Evolutionary conservation across 257 asterid species (phyloP), one percentile per base, ranked within the genome.

Genomic region (Vinca minor): DNA sequence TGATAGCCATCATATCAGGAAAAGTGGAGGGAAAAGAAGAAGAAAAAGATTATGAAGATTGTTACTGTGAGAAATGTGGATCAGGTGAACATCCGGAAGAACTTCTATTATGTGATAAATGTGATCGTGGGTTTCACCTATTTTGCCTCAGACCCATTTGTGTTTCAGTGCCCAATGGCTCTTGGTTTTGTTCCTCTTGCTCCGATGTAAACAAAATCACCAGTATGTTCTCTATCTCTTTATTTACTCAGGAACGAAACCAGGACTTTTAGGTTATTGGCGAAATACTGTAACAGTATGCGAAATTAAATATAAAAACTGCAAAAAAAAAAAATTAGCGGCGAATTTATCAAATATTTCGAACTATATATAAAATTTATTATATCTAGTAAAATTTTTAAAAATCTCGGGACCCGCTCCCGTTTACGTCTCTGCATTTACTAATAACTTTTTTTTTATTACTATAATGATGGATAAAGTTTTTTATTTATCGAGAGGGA

Each of bases 41-140:
- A 11, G 76, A 67, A 7, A 77, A 77, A 1, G 87, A 69, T 25
- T 79, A 78, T 73, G 53, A 69, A 58, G 84, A 87, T 3, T 65
- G 69, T 26, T 67, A 68, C 42, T 92, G 98, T 36, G 85, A 81
- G 78, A 72, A 80, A 78, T 92, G 98, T 56, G 85, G 94, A 77
- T 89, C 90, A 62, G 97, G 89, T 12, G 76, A 82, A 15, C 59
- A 66, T 39, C 87, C 81, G 60, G 72, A 72, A 36, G 79, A 89
- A 85, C 95, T 92, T 74, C 74, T 92, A 32, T 67, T 92, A 8
- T 92, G 98, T 70, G 98, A 92, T 41, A 76, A 80, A 69, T 92
- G 98, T 38, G 94, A 92, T 65, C 46, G 73, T 1, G 98, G 98
- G 2, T 82, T 78, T 74, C 97, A 92, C 70, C 50, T 87, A 0